A percentile compares a stretch with the other conserved stretches of the same genome.
These are phyloP conservation scores for Pythium myriotylum DNA, from an alignment of 352 stramenopile species.

Conservation along the genomic window DNA sequence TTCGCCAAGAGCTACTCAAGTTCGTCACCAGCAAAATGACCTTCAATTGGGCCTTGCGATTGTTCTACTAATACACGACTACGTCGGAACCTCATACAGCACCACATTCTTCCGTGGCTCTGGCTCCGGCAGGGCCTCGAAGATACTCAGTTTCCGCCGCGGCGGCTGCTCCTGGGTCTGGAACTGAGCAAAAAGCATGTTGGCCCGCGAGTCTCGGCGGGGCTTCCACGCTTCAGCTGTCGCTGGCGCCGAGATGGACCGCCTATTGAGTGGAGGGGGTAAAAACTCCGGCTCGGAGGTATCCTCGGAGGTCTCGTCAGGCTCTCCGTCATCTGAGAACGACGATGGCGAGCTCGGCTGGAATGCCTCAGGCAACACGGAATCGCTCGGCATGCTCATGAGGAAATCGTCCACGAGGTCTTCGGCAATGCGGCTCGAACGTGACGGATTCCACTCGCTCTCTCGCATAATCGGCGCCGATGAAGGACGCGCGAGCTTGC, in stretches of 20 bases:
- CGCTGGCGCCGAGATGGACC: not conserved
- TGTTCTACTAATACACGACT: too few relatives aligned
- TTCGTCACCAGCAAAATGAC: too few relatives aligned
- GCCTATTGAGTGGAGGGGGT: not conserved
- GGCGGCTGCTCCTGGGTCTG: constrained; percentile 8
- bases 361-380: not conserved
- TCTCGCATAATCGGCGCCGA: not conserved
- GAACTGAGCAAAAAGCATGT: constrained; percentile 8
- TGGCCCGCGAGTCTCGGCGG: constrained; percentile 7
- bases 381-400: constrained; percentile 1
- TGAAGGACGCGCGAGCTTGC: constrained; percentile 2
- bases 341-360: constrained; percentile 4
- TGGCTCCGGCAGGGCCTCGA: constrained; percentile 22
- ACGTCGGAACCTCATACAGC: constrained; percentile 16
- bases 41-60: too few relatives aligned
- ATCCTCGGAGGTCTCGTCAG: not conserved
- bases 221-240: not conserved
- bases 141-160: constrained; percentile 22
- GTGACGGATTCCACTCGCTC: constrained; percentile 20
- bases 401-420: constrained; percentile 23
- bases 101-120: constrained; percentile 25
- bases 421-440: constrained; percentile 22
- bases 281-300: not conserved
- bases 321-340: constrained; percentile 4
- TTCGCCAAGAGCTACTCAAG: too few relatives aligned